Evolutionary conservation across 345 rosid genomes (phyloP).

Genomic region (Murraya koenigii): DNA sequence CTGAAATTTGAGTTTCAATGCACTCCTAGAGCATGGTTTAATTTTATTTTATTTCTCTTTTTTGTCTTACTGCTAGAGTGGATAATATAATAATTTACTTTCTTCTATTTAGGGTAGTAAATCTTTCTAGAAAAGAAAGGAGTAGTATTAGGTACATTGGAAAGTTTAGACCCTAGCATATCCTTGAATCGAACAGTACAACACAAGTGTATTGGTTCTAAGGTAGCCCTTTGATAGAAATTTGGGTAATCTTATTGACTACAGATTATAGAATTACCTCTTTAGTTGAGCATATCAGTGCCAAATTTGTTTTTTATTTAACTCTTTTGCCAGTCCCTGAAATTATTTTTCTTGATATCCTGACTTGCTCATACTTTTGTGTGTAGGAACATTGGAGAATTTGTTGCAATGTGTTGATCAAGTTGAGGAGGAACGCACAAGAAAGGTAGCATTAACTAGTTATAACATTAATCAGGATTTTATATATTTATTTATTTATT

Average conservation of each 20-base stretch:
- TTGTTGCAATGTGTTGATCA: slow-evolving; percentile 66
- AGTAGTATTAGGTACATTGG: background rate
- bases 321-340: slow-evolving; percentile 3
- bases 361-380: slow-evolving; percentile 7
- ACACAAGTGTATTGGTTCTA: background rate
- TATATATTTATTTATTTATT: background rate
- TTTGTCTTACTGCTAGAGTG: background rate
- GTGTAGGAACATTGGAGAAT: slow-evolving; percentile 71
- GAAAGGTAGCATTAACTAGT: slow-evolving; percentile 41
- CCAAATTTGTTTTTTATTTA: background rate
- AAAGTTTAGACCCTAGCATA: background rate
- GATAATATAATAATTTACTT: background rate
- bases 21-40: background rate
- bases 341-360: background rate
- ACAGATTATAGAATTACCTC: background rate
- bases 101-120: background rate
- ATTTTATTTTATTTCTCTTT: background rate
- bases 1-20: background rate
- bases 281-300: background rate
- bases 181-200: background rate
- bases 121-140: background rate
- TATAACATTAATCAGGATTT: background rate
- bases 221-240: background rate
- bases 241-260: background rate
- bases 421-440: slow-evolving; percentile 59